Evolutionary conservation across 768 basidiomycete species (phyloP), one percentile per base, ranked within the genome.

Genomic region (Wakefieldia striispora): DNA sequence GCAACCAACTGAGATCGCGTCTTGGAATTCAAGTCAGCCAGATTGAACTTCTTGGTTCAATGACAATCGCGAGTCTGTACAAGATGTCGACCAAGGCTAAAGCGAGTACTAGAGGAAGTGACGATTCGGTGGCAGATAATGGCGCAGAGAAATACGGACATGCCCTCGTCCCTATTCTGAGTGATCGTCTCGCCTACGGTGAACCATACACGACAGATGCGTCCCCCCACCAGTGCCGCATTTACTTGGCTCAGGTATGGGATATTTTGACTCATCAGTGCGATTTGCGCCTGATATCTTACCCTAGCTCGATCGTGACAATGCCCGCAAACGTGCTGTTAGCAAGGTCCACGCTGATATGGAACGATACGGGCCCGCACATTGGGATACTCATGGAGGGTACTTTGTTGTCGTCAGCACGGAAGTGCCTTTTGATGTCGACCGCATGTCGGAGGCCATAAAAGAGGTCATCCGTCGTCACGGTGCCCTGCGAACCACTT

Each of bases 341-440:
- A 65, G 53, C 43, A 62, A 63, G 45, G 63, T 67, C 19, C 59
- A 65, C 17, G 49, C 59, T 23, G 62, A 43, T 21, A 67, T 68
- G 64, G 59, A 60, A 36, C 66, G 65, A 35, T 63, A 60, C 16
- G 63, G 65, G n/a, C 63, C 65, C 16, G 65, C 65, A 20, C 65
- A 65, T 12, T 67, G 65, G 63, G 65, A 65, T 35, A 65, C 65
- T 4, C 65, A 66, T 13, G 65, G 67, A 38, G 61, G 65, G 23
- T 57, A 54, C 47, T 53, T 61, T 4, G 44, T 57, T 26, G 54
- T 44, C 12, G 19, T 61, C 33, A 20, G 37, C 23, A 46, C 63
- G 16, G 63, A 67, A 33, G 61, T 54, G 2, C 26, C 61, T 9
- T 45, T 67, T 33, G 66, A 65, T 33, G 42, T 60, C 1, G 61